phyloP scores from a whole-genome alignment of 2,329 filamentous ascomycete species.

The Erysiphe pulchra region DNA sequence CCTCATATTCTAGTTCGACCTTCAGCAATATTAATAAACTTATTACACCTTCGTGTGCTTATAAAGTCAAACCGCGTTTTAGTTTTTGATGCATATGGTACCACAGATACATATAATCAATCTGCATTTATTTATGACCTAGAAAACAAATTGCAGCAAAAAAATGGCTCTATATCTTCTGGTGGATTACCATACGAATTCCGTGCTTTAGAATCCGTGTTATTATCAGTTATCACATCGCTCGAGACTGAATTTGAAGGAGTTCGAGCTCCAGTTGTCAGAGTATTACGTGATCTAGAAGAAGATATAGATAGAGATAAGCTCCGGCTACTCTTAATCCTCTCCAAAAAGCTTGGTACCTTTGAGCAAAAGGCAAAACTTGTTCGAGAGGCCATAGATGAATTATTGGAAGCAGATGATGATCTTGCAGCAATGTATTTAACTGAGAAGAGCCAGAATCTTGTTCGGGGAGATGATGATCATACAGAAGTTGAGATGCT shows the following conservation, averaged over 20 bases:
- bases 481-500: conserved; percentile 95
- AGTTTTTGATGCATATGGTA: conserved; percentile 89
- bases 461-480: conserved; percentile 51
- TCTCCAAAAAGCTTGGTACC: conserved; percentile 84
- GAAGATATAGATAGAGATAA: conserved; percentile 94
- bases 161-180: conserved; percentile 29
- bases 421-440: conserved; percentile 89
- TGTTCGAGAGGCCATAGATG: conserved; percentile 82
- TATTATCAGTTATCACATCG: conserved; percentile 79
- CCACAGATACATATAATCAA: conserved; percentile 81
- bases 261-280: conserved; percentile 74
- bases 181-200: conserved; percentile 76
- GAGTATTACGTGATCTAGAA: conserved; percentile 70
- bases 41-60: conserved; percentile 84
- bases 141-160: conserved; percentile 74
- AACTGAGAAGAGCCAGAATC: conserved; percentile 59
- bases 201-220: conserved; percentile 76
- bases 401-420: conserved; percentile 86
- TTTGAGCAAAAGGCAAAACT: conserved; percentile 94
- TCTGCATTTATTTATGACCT: conserved; percentile 96
- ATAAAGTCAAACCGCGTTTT: conserved; percentile 89
- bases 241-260: conserved; percentile 87
- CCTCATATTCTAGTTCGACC: conserved; percentile 88
- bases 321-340: conserved; percentile 66
- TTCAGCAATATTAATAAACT: conserved; percentile 78